These are phyloP conservation scores for Calonectria multiphialidica DNA, from an alignment of 2,329 filamentous ascomycete species.

Conservation along the genomic window DNA sequence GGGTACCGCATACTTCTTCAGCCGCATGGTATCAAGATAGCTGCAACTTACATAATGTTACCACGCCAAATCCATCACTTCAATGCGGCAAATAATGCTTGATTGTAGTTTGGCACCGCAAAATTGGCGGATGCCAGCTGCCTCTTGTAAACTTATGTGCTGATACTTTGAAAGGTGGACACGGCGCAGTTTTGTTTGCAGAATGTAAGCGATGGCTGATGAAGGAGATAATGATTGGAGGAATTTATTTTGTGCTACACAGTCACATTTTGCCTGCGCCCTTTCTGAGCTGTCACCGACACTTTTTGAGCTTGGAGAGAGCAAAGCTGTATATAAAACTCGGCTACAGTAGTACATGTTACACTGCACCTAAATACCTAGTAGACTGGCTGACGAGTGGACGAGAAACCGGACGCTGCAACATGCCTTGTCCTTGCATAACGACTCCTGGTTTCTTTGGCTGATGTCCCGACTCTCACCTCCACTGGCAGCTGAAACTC, in stretches of 20 bases:
- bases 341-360: background rate
- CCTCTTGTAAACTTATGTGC: too few relatives aligned
- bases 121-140: too few relatives aligned
- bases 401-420: background rate
- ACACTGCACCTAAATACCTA: background rate
- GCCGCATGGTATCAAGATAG: too few relatives aligned
- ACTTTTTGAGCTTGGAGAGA: background rate
- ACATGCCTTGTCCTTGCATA: background rate
- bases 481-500: slow-evolving; percentile 2
- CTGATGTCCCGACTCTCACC: background rate
- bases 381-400: background rate
- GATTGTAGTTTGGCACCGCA: too few relatives aligned
- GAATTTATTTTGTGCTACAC: background rate
- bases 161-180: too few relatives aligned
- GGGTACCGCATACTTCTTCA: too few relatives aligned
- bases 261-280: background rate
- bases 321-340: background rate
- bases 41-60: too few relatives aligned
- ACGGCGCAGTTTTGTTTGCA: too few relatives aligned
- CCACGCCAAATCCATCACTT: too few relatives aligned
- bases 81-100: too few relatives aligned
- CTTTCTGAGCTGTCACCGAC: background rate
- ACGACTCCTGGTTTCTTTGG: background rate
- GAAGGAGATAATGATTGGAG: too few relatives aligned
- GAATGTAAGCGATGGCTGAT: too few relatives aligned